Conservation (phyloP, 148 eudicot species). For the Rhododendron williamsianum region DNA sequence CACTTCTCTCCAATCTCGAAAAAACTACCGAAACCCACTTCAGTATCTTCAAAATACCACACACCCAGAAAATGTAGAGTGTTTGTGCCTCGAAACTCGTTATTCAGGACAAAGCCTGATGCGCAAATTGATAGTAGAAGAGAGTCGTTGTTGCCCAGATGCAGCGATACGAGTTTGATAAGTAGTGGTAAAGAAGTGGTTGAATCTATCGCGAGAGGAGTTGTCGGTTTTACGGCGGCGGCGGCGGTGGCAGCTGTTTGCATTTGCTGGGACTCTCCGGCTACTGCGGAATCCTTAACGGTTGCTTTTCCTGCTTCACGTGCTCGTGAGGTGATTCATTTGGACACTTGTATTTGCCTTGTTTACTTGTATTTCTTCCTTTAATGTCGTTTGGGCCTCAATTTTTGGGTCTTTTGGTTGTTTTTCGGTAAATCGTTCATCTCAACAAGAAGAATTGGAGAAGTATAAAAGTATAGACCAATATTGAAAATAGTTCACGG, state of each 20-base stretch:
- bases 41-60: conserved; percentile 7
- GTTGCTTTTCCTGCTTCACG: conserved; percentile 91
- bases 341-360: not conserved
- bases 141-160: conserved; percentile 1
- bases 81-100: conserved; percentile 2
- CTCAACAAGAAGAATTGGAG: too few species aligned
- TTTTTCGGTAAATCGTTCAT: too few species aligned
- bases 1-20: conserved; percentile 26
- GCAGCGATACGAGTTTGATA: conserved; percentile 4
- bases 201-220: conserved; percentile 29
- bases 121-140: not conserved
- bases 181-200: conserved; percentile 16
- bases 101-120: not conserved
- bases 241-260: conserved; percentile 40
- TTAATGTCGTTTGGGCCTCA: not conserved
- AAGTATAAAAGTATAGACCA: not conserved
- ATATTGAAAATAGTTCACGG: not conserved
- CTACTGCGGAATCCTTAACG: conserved; percentile 75
- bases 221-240: conserved; percentile 56
- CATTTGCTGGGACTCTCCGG: conserved; percentile 50
- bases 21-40: conserved; percentile 25
- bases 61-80: conserved; percentile 14
- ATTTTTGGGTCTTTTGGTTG: not conserved
- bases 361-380: not conserved
- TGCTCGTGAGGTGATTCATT: conserved; percentile 56